Evolutionary conservation across 345 rosid species (phyloP), one percentile per base, ranked within the genome.

Genomic region (Eucalyptus marginata): DNA sequence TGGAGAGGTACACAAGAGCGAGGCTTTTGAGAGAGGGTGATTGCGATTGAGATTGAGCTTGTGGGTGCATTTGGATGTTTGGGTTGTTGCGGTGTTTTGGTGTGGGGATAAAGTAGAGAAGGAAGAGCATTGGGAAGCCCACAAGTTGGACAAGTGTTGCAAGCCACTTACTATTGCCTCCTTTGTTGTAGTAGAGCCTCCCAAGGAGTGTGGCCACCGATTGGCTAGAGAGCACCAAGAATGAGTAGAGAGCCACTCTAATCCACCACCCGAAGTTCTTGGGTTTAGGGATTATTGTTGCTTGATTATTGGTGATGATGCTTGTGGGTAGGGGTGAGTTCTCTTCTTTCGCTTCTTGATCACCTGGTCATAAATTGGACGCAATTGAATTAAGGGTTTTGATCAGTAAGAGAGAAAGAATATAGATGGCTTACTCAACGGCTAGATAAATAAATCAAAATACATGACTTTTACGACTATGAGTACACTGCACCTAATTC

Each of bases 121-220:
- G 95, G 59, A 94, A 27, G 87, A 93, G 88, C 59, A 93, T 76
- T 13, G 93, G 92, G 89, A 93, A 93, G 89, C 92, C 95, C 17
- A 51, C 85, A 24, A 87, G 86, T 46, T 94, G 95, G 4, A 89
- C 91, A 5, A 91, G 56, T 6, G 92, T 89, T 33, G 91, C 90
- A n/a, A 94, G 36, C 94, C 94, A 94, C 88, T 89, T 90, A 91
- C 96, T 92, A 7, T 88, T 88, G 54, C 95, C 94, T 5, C 96
- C 96, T 85, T 92, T 89, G 10, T 86, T 87, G 31, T 36, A 92
- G 91, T 93, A 94, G 2, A 90, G 92, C 49, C 95, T 90, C 51
- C 90, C 93, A 49, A 94, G 54, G 80, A 93, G 87, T 29, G 89
- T 89, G 12, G 94, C 92, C 24, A 87, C 89, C 18, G 93, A 36